Evolutionary conservation across 2,329 filamentous ascomycete genomes (phyloP).

Genomic region (Phoma sp.): DNA sequence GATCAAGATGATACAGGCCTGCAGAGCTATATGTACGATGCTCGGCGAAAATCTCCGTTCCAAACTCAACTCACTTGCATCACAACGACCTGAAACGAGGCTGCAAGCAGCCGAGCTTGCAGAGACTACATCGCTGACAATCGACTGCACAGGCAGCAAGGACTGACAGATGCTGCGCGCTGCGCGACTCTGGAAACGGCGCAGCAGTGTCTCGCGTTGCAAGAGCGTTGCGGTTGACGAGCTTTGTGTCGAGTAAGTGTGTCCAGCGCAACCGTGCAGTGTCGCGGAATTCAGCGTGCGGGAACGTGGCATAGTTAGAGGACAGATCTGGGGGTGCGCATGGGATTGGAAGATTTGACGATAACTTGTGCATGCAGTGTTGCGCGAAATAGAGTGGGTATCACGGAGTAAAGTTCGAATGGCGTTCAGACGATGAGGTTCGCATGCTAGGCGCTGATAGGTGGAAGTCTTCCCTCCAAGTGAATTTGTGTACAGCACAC

Average conservation of each 20-base stretch:
- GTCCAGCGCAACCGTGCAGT: conserved; percentile 4
- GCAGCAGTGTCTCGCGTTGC: conserved; percentile 6
- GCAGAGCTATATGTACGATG: not conserved
- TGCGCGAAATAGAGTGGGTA: conserved; percentile 1
- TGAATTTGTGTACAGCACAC: not conserved
- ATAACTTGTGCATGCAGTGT: conserved; percentile 3
- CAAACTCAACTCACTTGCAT: not conserved
- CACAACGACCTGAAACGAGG: not conserved
- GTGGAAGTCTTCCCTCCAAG: conserved; percentile 2
- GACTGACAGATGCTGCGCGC: not conserved
- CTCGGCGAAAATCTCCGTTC: not conserved
- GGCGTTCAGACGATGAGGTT: conserved; percentile 4
- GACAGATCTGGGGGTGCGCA: conserved; percentile 17
- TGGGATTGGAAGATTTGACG: not conserved
- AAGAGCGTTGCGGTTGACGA: not conserved
- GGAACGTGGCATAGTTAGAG: conserved; percentile 19
- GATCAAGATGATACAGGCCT: not conserved
- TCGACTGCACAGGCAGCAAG: not conserved
- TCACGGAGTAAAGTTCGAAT: not conserved
- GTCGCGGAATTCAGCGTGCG: conserved; percentile 7
- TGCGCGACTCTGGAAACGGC: not conserved
- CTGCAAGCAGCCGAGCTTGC: not conserved
- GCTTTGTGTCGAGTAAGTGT: conserved; percentile 11
- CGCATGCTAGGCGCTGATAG: not conserved
- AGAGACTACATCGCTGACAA: not conserved